Evolutionary conservation across 2,329 filamentous ascomycete species (phyloP).

Genomic region (Rhytidhysteron rufulum): DNA sequence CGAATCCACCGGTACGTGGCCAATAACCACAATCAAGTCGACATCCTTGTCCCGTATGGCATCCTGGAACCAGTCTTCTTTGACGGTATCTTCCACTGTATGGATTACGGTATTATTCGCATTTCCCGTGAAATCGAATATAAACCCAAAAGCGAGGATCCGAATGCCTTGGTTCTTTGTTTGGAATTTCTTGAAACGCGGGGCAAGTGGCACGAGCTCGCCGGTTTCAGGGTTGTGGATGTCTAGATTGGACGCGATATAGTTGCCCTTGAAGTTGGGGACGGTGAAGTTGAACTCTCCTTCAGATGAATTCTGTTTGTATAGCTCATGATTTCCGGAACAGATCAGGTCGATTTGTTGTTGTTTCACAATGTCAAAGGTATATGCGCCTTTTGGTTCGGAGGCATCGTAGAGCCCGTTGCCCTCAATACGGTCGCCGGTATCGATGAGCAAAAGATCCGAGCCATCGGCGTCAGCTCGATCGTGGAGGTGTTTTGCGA

Average conservation of each 20-base stretch:
- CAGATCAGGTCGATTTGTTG: conserved; percentile 81
- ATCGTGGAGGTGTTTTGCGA: conserved; percentile 75
- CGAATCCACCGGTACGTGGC: conserved; percentile 80
- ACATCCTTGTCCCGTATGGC: conserved; percentile 75
- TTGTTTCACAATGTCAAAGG: conserved; percentile 79
- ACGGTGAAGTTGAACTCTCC: conserved; percentile 77
- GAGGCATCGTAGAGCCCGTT: conserved; percentile 94
- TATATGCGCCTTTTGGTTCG: conserved; percentile 80
- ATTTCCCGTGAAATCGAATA: conserved; percentile 90
- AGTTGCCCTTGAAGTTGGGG: conserved; percentile 74
- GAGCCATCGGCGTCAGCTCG: conserved; percentile 73
- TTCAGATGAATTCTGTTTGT: conserved; percentile 72
- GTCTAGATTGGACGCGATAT: conserved; percentile 90
- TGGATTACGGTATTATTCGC: conserved; percentile 87
- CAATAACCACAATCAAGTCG: conserved; percentile 81
- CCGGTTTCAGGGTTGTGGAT: conserved; percentile 72
- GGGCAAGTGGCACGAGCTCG: conserved; percentile 70
- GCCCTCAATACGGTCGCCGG: conserved; percentile 87
- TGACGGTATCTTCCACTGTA: conserved; percentile 72
- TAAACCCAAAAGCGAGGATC: conserved; percentile 85
- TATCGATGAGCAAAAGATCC: conserved; percentile 91
- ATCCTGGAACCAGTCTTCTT: conserved; percentile 83
- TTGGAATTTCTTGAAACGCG: conserved; percentile 81
- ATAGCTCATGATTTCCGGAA: conserved; percentile 93
- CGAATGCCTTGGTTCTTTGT: conserved; percentile 85